These are phyloP conservation scores for Entomophthora muscae DNA, from an alignment of 371 early-diverging fungal genomes.

Conservation along the genomic window DNA sequence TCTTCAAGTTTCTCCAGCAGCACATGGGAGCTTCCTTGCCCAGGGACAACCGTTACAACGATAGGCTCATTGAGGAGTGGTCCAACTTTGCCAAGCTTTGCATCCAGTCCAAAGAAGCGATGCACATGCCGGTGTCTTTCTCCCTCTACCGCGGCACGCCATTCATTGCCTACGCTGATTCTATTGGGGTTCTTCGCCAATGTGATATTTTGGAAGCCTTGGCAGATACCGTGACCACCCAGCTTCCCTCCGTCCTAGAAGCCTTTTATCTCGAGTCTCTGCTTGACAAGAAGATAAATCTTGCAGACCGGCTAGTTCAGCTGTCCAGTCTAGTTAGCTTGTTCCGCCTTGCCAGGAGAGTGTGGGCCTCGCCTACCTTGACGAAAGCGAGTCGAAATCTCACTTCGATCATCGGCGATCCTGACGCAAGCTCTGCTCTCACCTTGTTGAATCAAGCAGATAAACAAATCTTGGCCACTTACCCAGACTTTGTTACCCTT, in stretches of 20 bases:
- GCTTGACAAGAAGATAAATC: not conserved
- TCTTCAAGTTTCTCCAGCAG: not conserved
- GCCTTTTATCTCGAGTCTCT: not conserved
- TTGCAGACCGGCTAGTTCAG: not conserved
- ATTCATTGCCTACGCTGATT: not conserved
- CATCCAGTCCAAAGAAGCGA: not conserved
- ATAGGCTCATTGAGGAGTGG: not conserved
- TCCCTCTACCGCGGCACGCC: not conserved
- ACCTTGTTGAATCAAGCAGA: not conserved
- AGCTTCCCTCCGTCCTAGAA: not conserved
- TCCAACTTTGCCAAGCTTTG: not conserved
- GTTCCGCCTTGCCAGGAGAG: not conserved
- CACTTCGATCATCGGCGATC: not conserved
- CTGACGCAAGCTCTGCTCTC: not conserved
- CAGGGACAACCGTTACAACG: not conserved
- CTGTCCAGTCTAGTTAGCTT: not conserved
- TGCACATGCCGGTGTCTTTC: not conserved
- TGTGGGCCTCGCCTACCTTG: not conserved
- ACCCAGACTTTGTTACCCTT: not conserved
- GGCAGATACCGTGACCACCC: not conserved
- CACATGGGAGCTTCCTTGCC: not conserved
- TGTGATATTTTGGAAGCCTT: not conserved
- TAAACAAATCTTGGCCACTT: not conserved
- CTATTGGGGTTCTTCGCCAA: not conserved
- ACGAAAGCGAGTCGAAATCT: not conserved